Percentiles rank a stretch among this genome's conserved stretches.
phyloP scores from a whole-genome alignment of 1,284 basidiomycete species.

The Ceraceosorus guamensis region DNA sequence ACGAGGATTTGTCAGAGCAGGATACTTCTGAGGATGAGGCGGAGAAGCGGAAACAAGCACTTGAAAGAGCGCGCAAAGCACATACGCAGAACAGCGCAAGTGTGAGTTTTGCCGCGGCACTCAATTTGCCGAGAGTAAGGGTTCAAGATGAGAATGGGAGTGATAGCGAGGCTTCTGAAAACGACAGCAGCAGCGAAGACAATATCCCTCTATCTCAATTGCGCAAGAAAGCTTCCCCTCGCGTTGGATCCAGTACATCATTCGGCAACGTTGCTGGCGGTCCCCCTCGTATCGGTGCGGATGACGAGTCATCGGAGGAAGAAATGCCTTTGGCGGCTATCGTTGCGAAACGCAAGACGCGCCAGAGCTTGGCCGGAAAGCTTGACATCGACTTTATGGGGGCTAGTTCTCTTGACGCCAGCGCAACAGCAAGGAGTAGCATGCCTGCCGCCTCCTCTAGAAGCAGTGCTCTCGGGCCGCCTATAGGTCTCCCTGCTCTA shows the following conservation, averaged over 20 bases:
- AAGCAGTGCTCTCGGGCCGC: no score
- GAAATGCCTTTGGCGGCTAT: constrained; percentile 32
- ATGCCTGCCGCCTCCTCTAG: not conserved
- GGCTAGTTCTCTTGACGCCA: not conserved
- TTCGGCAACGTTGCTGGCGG: not conserved
- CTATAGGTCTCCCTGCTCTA: no score
- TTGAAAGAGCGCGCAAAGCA: constrained; percentile 9
- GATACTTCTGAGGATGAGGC: constrained; percentile 7
- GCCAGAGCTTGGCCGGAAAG: constrained; percentile 21
- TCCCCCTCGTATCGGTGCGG: constrained; percentile 1
- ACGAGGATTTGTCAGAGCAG: constrained; percentile 5
- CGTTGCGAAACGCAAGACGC: constrained; percentile 25
- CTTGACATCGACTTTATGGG: constrained; percentile 26
- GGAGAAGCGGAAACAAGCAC: constrained; percentile 11
- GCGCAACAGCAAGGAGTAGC: not conserved
- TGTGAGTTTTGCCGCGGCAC: not conserved
- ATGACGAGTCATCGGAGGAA: constrained; percentile 28
- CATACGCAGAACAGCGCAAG: no score
- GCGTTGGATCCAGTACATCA: constrained; percentile 8
- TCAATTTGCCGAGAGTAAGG: not conserved
- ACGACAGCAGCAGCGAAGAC: constrained; percentile 16
- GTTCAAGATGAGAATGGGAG: not conserved
- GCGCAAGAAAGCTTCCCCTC: constrained; percentile 17
- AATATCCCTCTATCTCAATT: constrained; percentile 33
- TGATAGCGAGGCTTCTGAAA: constrained; percentile 11